Evolutionary conservation across 140 eudicot species (phyloP).

Genomic region (Bidens hawaiensis): DNA sequence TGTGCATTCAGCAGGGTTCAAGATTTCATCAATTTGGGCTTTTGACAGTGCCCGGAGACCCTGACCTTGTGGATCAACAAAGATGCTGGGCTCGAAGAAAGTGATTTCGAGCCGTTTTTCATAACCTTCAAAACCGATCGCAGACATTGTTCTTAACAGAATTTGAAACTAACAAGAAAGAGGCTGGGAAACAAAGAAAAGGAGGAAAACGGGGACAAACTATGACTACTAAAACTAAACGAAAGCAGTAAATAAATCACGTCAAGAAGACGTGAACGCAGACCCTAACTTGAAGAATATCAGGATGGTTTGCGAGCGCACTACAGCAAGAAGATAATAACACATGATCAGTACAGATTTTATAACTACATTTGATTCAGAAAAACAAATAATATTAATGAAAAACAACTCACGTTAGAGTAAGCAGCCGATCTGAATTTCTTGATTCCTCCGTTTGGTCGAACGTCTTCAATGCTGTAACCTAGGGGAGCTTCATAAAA

Average conservation of each 20-base stretch:
- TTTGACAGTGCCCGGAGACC: slow-evolving; percentile 76
- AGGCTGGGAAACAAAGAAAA: slow-evolving; percentile 42
- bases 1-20: slow-evolving; percentile 90
- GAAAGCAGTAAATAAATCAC: slow-evolving; percentile 40
- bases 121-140: slow-evolving; percentile 91
- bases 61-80: slow-evolving; percentile 78
- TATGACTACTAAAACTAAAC: slow-evolving; percentile 31
- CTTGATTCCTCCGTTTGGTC: slow-evolving; percentile 89
- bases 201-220: slow-evolving; percentile 40
- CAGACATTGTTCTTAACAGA: slow-evolving; percentile 42
- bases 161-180: slow-evolving; percentile 22
- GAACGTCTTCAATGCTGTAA: slow-evolving; percentile 87
- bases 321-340: slow-evolving; percentile 41
- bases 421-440: slow-evolving; percentile 88
- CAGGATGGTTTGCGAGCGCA: slow-evolving; percentile 97
- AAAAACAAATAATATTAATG: no score
- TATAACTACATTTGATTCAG: neutral
- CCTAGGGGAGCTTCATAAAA: slow-evolving; percentile 77
- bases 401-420: slow-evolving; percentile 63
- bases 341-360: neutral
- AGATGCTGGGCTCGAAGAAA: slow-evolving; percentile 68
- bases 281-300: slow-evolving; percentile 22
- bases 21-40: slow-evolving; percentile 64
- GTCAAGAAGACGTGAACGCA: slow-evolving; percentile 37
- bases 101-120: slow-evolving; percentile 91